phyloP scores from a whole-genome alignment of 768 basidiomycete species.

The Cyathus striatus region DNA sequence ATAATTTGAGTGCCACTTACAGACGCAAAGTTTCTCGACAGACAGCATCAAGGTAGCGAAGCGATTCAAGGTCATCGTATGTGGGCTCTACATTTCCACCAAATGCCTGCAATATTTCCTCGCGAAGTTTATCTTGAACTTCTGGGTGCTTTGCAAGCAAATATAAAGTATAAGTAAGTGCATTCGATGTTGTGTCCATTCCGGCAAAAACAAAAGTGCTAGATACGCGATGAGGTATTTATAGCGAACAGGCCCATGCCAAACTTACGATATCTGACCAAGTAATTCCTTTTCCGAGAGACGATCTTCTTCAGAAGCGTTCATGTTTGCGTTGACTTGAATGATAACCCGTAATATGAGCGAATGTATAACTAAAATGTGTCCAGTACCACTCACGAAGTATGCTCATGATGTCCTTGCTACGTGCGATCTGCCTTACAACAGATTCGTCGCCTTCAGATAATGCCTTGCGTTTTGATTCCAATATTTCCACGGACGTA shows the following conservation, averaged over 20 bases:
- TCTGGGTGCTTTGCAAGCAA: slow-evolving; percentile 24
- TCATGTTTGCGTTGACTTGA: slow-evolving; percentile 28
- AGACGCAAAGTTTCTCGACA: slow-evolving; percentile 34
- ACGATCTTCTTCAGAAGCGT: slow-evolving; percentile 20
- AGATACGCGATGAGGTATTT: not conserved
- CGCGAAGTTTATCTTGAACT: slow-evolving; percentile 27
- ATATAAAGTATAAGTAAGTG: slow-evolving; percentile 29
- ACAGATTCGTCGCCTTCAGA: slow-evolving; percentile 26
- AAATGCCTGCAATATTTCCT: slow-evolving; percentile 23
- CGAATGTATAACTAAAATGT: not conserved
- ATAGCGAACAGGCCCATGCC: not conserved
- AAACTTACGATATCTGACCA: slow-evolving; percentile 25
- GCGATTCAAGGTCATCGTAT: slow-evolving; percentile 29
- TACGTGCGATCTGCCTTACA: slow-evolving; percentile 26
- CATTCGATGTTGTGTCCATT: slow-evolving; percentile 39
- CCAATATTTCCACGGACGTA: slow-evolving; percentile 29
- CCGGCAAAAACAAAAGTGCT: slow-evolving; percentile 30
- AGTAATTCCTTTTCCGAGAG: slow-evolving; percentile 27
- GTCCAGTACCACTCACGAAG: slow-evolving; percentile 26
- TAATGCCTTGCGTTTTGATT: slow-evolving; percentile 29
- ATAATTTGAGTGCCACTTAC: slow-evolving; percentile 14
- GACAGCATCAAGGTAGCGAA: slow-evolving; percentile 32
- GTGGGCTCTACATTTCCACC: slow-evolving; percentile 17
- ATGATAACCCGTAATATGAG: not conserved
- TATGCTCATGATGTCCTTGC: slow-evolving; percentile 43